phyloP scores from a whole-genome alignment of 257 asterid genomes.

The Solanum sitiens region DNA sequence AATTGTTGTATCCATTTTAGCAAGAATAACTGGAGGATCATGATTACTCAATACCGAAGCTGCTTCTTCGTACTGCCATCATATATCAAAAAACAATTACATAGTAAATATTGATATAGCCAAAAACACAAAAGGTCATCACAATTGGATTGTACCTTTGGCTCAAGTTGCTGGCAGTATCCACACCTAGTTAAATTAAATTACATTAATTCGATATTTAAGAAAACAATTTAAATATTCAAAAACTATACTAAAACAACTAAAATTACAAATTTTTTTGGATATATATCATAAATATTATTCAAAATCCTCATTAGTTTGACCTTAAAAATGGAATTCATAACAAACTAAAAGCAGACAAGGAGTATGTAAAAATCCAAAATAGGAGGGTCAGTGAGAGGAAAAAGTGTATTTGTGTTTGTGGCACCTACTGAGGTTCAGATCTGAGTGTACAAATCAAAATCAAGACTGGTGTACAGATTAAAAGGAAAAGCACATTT shows the following conservation, averaged over 20 bases:
- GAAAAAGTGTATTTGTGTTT: neutral
- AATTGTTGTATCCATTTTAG: slow-evolving; percentile 62
- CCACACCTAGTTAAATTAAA: slow-evolving; percentile 54
- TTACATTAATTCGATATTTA: too few species aligned
- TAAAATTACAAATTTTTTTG: too few species aligned
- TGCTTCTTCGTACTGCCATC: slow-evolving; percentile 61
- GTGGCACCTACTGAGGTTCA: neutral
- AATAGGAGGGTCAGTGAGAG: neutral
- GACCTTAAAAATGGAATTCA: too few species aligned
- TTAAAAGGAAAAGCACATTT: neutral
- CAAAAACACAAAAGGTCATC: neutral
- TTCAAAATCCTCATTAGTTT: too few species aligned
- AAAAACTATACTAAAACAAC: too few species aligned
- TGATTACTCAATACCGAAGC: slow-evolving; percentile 58
- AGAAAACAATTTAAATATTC: too few species aligned
- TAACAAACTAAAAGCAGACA: too few species aligned
- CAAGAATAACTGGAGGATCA: slow-evolving; percentile 62
- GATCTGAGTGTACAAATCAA: neutral
- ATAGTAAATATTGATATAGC: neutral
- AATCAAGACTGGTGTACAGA: neutral
- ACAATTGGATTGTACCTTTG: slow-evolving; percentile 50
- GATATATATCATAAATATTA: too few species aligned
- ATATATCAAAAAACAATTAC: neutral
- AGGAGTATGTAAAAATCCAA: neutral
- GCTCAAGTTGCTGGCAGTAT: slow-evolving; percentile 81